Conservation (phyloP, 1,284 basidiomycete genomes). For the Malassezia arunalokei region DNA sequence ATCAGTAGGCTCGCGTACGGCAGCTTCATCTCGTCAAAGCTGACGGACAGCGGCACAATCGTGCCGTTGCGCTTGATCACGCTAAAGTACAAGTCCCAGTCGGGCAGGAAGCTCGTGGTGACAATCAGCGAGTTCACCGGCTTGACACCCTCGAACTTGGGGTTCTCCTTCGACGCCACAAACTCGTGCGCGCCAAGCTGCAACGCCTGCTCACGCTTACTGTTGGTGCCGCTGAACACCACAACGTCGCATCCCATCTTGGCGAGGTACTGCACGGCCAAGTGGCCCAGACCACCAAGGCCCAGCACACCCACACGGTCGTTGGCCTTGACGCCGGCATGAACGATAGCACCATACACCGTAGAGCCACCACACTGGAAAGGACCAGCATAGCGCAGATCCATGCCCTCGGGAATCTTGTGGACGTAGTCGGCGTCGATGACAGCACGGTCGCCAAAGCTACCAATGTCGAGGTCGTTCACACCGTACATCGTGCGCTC, state of each 20-base stretch:
- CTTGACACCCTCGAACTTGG: slow-evolving; percentile 31
- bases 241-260: slow-evolving; percentile 47
- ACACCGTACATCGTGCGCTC: slow-evolving; percentile 28
- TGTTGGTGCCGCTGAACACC: slow-evolving; percentile 40
- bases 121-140: slow-evolving; percentile 32
- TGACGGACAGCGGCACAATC: slow-evolving; percentile 35
- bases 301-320: slow-evolving; percentile 48
- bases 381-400: slow-evolving; percentile 43
- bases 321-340: slow-evolving; percentile 37
- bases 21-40: slow-evolving; percentile 16
- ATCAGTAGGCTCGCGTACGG: slow-evolving; percentile 35
- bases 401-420: slow-evolving; percentile 30
- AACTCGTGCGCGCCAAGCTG: slow-evolving; percentile 48
- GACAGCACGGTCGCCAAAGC: slow-evolving; percentile 39
- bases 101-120: slow-evolving; percentile 32
- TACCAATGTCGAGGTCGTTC: slow-evolving; percentile 30
- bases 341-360: slow-evolving; percentile 46
- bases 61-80: slow-evolving; percentile 28
- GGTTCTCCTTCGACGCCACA: slow-evolving; percentile 36
- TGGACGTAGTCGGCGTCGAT: slow-evolving; percentile 32
- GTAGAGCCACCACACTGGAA: slow-evolving; percentile 48
- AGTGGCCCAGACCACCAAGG: slow-evolving; percentile 47
- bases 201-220: slow-evolving; percentile 44
- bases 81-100: slow-evolving; percentile 33
- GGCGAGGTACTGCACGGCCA: slow-evolving; percentile 44